Evolutionary conservation across 2,329 filamentous ascomycete species (phyloP).

Genomic region (Fusarium sp.): DNA sequence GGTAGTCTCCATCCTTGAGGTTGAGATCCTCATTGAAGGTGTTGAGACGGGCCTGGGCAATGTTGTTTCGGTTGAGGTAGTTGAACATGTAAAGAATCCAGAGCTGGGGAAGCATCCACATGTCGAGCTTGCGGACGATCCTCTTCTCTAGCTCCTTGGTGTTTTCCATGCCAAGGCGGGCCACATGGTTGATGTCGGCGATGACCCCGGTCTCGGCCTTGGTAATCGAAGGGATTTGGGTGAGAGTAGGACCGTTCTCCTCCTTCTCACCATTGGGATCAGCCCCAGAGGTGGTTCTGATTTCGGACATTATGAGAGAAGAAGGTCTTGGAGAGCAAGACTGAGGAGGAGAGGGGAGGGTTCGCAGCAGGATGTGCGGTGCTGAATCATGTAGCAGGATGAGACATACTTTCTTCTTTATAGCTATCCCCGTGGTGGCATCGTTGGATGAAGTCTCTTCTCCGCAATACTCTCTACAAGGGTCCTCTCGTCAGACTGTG

Average conservation of each 20-base stretch:
- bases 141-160: slow-evolving; percentile 24
- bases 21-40: slow-evolving; percentile 32
- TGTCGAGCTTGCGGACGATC: slow-evolving; percentile 31
- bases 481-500: slow-evolving; percentile 19
- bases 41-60: slow-evolving; percentile 32
- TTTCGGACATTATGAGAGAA: slow-evolving; percentile 17
- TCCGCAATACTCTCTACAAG: slow-evolving; percentile 9
- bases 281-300: slow-evolving; percentile 10
- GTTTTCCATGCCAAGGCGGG: slow-evolving; percentile 18
- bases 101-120: slow-evolving; percentile 33
- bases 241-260: background rate
- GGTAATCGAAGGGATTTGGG: slow-evolving; percentile 1
- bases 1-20: slow-evolving; percentile 32
- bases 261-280: slow-evolving; percentile 3
- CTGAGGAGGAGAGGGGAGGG: background rate
- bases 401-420: background rate
- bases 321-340: background rate
- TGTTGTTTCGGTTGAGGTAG: slow-evolving; percentile 35
- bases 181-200: slow-evolving; percentile 29
- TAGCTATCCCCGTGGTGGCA: slow-evolving; percentile 6
- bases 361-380: background rate
- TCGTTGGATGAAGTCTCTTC: slow-evolving; percentile 1
- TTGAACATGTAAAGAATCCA: slow-evolving; percentile 41
- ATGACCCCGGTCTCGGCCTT: slow-evolving; percentile 20
- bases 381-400: background rate